Conservation (phyloP, 2,329 filamentous ascomycete species). For the Teratosphaeria gauchensis region DNA sequence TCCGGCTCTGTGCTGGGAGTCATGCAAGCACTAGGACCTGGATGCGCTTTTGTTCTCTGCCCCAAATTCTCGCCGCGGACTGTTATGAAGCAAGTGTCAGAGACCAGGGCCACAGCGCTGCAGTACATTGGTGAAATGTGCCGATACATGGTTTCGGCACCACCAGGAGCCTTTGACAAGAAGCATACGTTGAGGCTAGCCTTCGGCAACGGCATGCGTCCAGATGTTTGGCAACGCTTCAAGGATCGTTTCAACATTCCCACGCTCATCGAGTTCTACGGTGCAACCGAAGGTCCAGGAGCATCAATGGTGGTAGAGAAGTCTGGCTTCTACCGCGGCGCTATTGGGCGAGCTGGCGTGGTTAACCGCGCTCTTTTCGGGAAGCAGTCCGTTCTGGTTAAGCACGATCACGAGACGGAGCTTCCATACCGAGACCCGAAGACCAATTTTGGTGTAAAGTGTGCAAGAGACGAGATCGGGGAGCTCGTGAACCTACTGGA, state of each 20-base stretch:
- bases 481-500: slow-evolving; percentile 69
- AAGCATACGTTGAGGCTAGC: slow-evolving; percentile 64
- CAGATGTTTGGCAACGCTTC: slow-evolving; percentile 68
- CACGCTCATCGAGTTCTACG: slow-evolving; percentile 29
- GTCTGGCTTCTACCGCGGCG: slow-evolving; percentile 66
- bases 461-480: slow-evolving; percentile 54
- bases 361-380: slow-evolving; percentile 49
- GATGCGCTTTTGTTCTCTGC: slow-evolving; percentile 60
- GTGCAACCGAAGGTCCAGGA: slow-evolving; percentile 44
- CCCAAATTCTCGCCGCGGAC: slow-evolving; percentile 66
- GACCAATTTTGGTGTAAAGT: slow-evolving; percentile 58
- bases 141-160: slow-evolving; percentile 65
- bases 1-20: slow-evolving; percentile 66
- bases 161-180: slow-evolving; percentile 57
- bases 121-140: slow-evolving; percentile 87
- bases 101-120: slow-evolving; percentile 60
- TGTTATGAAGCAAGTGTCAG: slow-evolving; percentile 70
- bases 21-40: slow-evolving; percentile 41
- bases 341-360: slow-evolving; percentile 63
- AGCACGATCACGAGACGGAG: slow-evolving; percentile 63
- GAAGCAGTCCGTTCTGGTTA: slow-evolving; percentile 48
- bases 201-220: slow-evolving; percentile 76
- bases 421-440: slow-evolving; percentile 55
- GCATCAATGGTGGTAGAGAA: slow-evolving; percentile 63
- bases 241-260: slow-evolving; percentile 55